Evolutionary conservation across 164 flowering plant species (phyloP), one percentile per base, ranked within the genome.

Genomic region (Nymphaea colorata): DNA sequence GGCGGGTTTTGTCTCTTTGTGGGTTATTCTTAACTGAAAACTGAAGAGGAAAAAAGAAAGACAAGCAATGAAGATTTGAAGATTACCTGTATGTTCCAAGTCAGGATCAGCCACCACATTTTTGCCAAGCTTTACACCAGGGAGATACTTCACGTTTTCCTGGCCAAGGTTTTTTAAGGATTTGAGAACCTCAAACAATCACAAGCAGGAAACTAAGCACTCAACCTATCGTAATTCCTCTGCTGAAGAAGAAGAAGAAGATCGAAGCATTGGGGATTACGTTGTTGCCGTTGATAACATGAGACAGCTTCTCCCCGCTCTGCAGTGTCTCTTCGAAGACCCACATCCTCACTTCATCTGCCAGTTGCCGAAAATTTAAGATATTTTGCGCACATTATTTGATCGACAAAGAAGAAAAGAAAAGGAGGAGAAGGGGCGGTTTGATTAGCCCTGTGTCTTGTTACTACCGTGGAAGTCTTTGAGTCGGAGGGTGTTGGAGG

Each of bases 301-400:
- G 84, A 4, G 93, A 79, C 71, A 94, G 91, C 77, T 91, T 94
- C 79, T 87, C 88, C 2, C 98, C 97, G 61, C 72, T 81, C 2
- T 95, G 91, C 70, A 94, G 75, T 11, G 74, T 82, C 78, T 94
- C 98, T 79, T 91, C 98, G 71, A 68, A 90, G 16, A 94, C 97
- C 98, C 98, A 94, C 97, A 94, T 91, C 81, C 87, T 83, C 70
- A 94, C 98, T 82, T 94, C 96, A 85, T 89, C 98, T 94, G 83
- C 64, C 59, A 55, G 68, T 76, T 44, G 16, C 42, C 5, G 17
- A 4, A 57, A 17, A 61, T 61, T 61, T n/a, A n/a, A 6, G 36
- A 8, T n/a, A 17, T n/a, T 61, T 61, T 6, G 16, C 64, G 6
- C 6, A 3, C 64, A 61, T 8, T 6, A n/a, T n/a, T n/a, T 61